Conservation (phyloP, 176 grass and related monocot species). For the Aegilops umbellulata region DNA sequence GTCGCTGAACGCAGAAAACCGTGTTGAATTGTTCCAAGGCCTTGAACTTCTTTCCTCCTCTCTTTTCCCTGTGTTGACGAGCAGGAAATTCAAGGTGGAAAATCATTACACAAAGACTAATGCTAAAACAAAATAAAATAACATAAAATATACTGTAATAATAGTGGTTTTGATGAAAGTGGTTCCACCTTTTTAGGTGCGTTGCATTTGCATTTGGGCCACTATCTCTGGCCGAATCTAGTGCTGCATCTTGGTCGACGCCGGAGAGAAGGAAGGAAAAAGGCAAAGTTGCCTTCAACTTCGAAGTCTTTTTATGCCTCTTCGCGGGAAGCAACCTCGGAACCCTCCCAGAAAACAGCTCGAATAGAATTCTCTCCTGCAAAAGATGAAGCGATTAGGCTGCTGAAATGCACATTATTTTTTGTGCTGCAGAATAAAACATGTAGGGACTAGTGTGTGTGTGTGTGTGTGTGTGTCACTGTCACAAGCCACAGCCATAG, state of each 20-base stretch:
- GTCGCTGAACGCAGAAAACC: conserved; percentile 20
- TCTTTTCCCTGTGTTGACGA: not conserved
- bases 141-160: not conserved
- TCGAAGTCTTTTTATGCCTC: not conserved
- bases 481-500: not conserved
- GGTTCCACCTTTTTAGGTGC: conserved; percentile 30
- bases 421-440: too few species aligned
- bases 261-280: too few species aligned
- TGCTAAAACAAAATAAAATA: not conserved
- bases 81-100: conserved; percentile 22
- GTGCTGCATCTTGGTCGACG: not conserved
- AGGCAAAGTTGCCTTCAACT: not conserved
- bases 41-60: conserved; percentile 1
- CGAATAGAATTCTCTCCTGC: not conserved
- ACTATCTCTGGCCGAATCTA: not conserved
- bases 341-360: not conserved
- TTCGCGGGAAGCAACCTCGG: conserved; percentile 31
- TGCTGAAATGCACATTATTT: too few species aligned
- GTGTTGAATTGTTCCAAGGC: conserved; percentile 49
- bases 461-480: not conserved
- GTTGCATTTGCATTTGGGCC: not conserved
- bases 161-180: not conserved
- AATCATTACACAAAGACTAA: conserved; percentile 32
- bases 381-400: not conserved
- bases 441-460: too few species aligned